A percentile compares a stretch with the other conserved stretches of the same genome.
Conservation (phyloP, 805 yeast genomes). For the Saccharomyces eubayanus region DNA sequence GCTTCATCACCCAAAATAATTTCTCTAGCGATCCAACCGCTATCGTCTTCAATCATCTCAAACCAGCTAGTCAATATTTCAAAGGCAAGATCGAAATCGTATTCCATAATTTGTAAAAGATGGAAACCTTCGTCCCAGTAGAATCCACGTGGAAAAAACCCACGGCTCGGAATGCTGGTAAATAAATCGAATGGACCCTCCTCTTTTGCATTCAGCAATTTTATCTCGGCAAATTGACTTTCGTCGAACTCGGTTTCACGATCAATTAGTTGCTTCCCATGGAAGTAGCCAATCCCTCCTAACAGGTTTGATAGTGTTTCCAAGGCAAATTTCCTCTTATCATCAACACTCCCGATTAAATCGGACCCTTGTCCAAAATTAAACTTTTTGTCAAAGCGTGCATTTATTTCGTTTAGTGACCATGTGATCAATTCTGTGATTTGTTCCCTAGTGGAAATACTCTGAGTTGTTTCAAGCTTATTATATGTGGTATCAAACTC, state of each 20-base stretch:
- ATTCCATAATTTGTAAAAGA: constrained; percentile 68
- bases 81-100: constrained; percentile 73
- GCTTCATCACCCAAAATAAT: constrained; percentile 89
- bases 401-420: constrained; percentile 27
- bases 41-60: constrained; percentile 60
- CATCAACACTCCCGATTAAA: constrained; percentile 6
- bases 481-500: constrained; percentile 67
- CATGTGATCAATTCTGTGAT: constrained; percentile 15
- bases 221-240: constrained; percentile 51
- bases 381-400: constrained; percentile 47
- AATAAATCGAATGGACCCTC: constrained; percentile 78
- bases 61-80: constrained; percentile 88
- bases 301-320: constrained; percentile 72
- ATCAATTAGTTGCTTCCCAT: constrained; percentile 80
- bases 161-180: constrained; percentile 82
- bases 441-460: constrained; percentile 25
- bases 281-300: constrained; percentile 85
- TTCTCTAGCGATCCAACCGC: constrained; percentile 96
- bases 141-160: constrained; percentile 93
- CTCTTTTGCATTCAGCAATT: constrained; percentile 40
- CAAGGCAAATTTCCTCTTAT: constrained; percentile 54
- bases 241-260: constrained; percentile 60
- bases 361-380: constrained; percentile 27
- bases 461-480: constrained; percentile 36
- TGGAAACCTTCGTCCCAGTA: constrained; percentile 99